phyloP scores from a whole-genome alignment of 768 basidiomycete genomes.

The Psilocybe cubensis region DNA sequence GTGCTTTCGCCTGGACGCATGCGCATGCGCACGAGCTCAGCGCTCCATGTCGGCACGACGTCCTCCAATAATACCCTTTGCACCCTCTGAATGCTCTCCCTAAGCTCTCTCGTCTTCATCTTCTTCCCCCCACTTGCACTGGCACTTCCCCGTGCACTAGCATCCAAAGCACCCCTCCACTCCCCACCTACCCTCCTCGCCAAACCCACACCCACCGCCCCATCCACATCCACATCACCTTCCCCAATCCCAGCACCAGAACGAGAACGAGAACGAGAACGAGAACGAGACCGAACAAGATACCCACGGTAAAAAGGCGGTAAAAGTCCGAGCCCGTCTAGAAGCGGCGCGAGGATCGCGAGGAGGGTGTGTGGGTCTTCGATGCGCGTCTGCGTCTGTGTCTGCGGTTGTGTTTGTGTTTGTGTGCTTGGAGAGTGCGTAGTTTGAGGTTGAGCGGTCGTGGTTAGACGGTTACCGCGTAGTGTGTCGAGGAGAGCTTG shows the following conservation, averaged over 20 bases:
- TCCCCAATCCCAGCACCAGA: too few species aligned
- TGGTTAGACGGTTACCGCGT: too few species aligned
- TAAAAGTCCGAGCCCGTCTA: background rate
- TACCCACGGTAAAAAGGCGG: background rate
- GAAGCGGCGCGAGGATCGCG: background rate
- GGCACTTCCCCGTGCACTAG: background rate
- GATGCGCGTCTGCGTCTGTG: background rate
- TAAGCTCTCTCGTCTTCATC: background rate
- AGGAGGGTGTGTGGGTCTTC: background rate
- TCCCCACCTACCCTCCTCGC: too few species aligned
- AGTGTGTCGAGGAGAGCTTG: too few species aligned
- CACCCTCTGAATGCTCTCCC: constrained; percentile 44
- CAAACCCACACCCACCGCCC: too few species aligned
- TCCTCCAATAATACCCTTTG: constrained; percentile 68
- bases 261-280: too few species aligned
- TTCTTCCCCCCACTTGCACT: background rate
- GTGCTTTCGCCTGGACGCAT: background rate
- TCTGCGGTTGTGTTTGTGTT: too few species aligned
- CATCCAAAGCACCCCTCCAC: too few species aligned
- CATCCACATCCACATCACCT: too few species aligned
- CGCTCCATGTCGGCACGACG: constrained; percentile 73
- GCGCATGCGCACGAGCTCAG: constrained; percentile 36
- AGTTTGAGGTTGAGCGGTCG: too few species aligned
- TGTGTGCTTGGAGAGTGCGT: too few species aligned
- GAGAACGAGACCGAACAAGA: too few species aligned